These are phyloP conservation scores for Metschnikowia bowlesiae DNA, from an alignment of 805 yeast genomes.

Conservation along the genomic window DNA sequence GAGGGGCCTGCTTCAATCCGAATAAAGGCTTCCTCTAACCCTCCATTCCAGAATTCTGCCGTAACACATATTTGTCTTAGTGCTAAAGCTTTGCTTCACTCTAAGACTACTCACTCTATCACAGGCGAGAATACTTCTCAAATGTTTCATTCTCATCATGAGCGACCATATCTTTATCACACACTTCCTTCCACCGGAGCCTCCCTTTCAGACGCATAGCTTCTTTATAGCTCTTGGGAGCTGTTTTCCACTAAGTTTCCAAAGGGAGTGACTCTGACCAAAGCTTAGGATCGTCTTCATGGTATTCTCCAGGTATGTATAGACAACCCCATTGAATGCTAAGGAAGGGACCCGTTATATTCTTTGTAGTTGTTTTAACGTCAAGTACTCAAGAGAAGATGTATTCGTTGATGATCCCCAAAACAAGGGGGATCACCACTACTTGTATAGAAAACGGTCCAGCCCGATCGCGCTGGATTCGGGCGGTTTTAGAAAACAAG, in stretches of 20 bases:
- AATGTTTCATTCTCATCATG: neutral
- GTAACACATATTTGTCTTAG: neutral
- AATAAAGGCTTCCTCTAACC: neutral
- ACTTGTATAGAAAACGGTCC: too few relatives aligned
- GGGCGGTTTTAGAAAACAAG: too few relatives aligned
- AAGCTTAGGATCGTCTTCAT: too few relatives aligned
- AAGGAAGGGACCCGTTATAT: too few relatives aligned
- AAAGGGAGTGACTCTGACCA: too few relatives aligned
- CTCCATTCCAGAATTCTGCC: neutral
- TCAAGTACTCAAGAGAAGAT: too few relatives aligned
- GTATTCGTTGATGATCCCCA: too few relatives aligned
- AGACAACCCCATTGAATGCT: too few relatives aligned
- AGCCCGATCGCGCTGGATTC: too few relatives aligned
- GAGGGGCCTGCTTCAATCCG: neutral
- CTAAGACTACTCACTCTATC: neutral
- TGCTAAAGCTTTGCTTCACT: neutral
- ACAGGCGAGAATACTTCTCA: neutral
- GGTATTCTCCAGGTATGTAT: too few relatives aligned
- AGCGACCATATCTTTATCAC: neutral
- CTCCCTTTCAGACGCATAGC: neutral
- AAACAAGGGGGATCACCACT: too few relatives aligned
- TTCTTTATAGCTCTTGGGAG: neutral
- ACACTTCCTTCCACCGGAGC: neutral
- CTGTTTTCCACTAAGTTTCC: neutral
- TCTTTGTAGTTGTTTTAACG: too few relatives aligned